phyloP scores from a whole-genome alignment of 768 basidiomycete species.

The Naganishia vaughanmartiniae region DNA sequence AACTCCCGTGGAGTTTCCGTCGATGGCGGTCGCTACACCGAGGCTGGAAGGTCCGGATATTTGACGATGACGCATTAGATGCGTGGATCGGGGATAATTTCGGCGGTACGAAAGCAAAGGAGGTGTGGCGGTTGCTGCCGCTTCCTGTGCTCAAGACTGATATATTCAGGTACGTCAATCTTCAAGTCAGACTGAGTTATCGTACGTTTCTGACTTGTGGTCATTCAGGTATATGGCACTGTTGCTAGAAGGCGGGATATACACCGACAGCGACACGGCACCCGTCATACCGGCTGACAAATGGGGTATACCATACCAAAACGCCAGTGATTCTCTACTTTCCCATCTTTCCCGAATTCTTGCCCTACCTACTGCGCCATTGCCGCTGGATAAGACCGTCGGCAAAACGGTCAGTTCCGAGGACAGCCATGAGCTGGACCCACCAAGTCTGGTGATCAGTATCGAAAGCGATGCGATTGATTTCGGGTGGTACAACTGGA shows the following conservation, averaged over 20 bases:
- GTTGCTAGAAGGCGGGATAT: conserved; percentile 44
- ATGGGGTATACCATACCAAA: conserved; percentile 40
- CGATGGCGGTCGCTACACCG: conserved; percentile 40
- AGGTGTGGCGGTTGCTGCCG: conserved; percentile 39
- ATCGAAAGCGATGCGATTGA: conserved; percentile 44
- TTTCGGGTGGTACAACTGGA: conserved; percentile 41
- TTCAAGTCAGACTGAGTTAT: no score
- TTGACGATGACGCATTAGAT: conserved; percentile 37
- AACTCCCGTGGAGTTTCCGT: conserved; percentile 33
- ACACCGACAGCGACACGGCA: conserved; percentile 38
- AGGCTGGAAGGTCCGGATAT: conserved; percentile 39
- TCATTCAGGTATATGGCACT: conserved; percentile 38
- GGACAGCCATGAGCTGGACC: conserved; percentile 38
- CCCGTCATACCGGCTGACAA: conserved; percentile 42
- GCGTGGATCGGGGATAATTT: conserved; percentile 37
- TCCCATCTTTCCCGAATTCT: conserved; percentile 39
- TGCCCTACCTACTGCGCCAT: conserved; percentile 29
- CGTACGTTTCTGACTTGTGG: not conserved
- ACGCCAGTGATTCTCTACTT: conserved; percentile 35
- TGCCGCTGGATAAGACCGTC: not conserved
- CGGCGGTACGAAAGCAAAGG: conserved; percentile 37
- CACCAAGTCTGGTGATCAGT: conserved; percentile 38
- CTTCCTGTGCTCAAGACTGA: conserved; percentile 41
- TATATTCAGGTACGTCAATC: conserved; percentile 35
- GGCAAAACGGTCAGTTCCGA: conserved; percentile 28